Percentiles rank a stretch among this genome's conserved stretches.
These are phyloP conservation scores for Trichoderma polysporum DNA, from an alignment of 2,329 filamentous ascomycete species.

Conservation along the genomic window DNA sequence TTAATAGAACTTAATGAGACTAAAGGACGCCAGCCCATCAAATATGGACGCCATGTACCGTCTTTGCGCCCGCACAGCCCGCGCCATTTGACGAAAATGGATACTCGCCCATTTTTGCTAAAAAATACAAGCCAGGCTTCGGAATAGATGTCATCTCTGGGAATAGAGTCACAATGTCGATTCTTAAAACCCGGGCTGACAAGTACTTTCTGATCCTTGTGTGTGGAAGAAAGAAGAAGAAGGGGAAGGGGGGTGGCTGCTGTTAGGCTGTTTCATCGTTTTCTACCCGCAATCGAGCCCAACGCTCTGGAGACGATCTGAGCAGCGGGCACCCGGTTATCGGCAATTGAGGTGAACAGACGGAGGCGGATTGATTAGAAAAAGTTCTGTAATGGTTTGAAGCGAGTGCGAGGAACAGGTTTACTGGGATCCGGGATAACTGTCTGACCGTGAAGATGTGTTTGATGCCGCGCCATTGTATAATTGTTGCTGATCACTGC, in stretches of 20 bases:
- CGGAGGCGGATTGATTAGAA: constrained; percentile 1
- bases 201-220: background rate
- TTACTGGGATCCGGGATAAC: background rate
- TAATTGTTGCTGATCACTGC: background rate
- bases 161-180: background rate
- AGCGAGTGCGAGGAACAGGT: background rate
- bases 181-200: background rate
- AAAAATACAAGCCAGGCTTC: background rate
- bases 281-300: background rate
- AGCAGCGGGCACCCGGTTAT: background rate
- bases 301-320: background rate
- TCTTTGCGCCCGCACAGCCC: constrained; percentile 1
- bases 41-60: background rate
- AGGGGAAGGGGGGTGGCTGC: background rate
- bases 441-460: background rate
- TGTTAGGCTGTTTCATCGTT: background rate
- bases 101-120: background rate
- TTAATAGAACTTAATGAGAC: background rate
- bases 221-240: background rate
- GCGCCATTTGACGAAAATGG: background rate
- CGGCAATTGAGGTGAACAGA: background rate
- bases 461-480: background rate
- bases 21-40: background rate
- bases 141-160: background rate
- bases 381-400: background rate